Percentiles rank a stretch among this genome's conserved stretches.
These are phyloP conservation scores for Sclerotinia glacialis DNA, from an alignment of 2,329 filamentous ascomycete species.

Conservation along the genomic window DNA sequence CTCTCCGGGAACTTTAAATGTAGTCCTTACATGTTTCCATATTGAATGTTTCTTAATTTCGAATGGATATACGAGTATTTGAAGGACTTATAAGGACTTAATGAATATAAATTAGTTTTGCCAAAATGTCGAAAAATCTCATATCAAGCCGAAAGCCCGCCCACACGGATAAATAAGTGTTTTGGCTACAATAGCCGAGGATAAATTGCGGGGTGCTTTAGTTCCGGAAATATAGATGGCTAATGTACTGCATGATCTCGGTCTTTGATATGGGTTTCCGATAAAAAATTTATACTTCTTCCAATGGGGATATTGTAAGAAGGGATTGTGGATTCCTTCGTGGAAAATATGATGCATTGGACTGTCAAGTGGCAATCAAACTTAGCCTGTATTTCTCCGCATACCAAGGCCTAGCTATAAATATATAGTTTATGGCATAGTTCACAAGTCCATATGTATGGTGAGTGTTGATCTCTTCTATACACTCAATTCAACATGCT, in stretches of 20 bases:
- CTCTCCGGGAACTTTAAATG: too few relatives aligned
- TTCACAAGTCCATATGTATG: background rate
- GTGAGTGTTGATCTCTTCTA: background rate
- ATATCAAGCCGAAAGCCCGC: too few relatives aligned
- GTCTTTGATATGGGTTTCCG: background rate
- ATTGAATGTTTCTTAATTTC: too few relatives aligned
- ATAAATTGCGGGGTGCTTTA: constrained; percentile 8
- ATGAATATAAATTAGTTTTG: too few relatives aligned
- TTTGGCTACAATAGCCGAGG: background rate
- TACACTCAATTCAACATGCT: background rate
- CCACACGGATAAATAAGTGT: background rate
- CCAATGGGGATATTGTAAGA: background rate
- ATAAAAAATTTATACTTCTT: background rate
- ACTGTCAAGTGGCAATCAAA: constrained; percentile 4
- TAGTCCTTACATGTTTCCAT: too few relatives aligned
- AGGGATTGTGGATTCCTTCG: background rate
- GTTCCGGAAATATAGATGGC: background rate
- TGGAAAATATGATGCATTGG: background rate
- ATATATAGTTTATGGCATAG: background rate
- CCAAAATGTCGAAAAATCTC: too few relatives aligned
- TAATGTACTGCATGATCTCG: background rate
- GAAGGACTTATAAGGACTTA: too few relatives aligned
- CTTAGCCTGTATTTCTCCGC: background rate
- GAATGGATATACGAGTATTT: too few relatives aligned
- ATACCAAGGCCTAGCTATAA: background rate